Base-by-base conservation (phyloP, 2,329 filamentous ascomycete species). In the Colletotrichum trifolii region DNA sequence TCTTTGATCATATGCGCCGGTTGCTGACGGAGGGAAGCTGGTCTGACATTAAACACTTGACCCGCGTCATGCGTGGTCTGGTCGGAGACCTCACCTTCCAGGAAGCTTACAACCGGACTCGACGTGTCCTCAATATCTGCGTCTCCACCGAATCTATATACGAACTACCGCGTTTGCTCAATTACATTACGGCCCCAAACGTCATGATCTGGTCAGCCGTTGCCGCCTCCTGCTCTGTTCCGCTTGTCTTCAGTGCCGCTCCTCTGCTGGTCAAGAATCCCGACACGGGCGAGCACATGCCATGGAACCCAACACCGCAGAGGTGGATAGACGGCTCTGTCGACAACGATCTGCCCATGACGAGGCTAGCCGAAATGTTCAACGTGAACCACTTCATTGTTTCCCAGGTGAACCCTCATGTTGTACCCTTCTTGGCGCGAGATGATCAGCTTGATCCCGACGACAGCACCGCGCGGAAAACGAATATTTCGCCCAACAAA, bases 341-440 rank as follows among this genome's bases (percentile, higher is more conserved):
- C 25, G 94, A 97, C 74, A 96, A 96, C 65, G 95, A 98, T 75
- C 82, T 98, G 3, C 95, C 95, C 2, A 97, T 97, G 88, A 93
- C 91, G 17, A 88, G 93, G 2, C 83, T 98, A 13, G 89, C 94
- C 1, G 94, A 97, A 73, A 94, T 97, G 91, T 97, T 97, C 82
- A 97, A 97, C 73, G 94, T 97, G 74, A 97, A 97, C 73, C 95
- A 97, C 75, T 97, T 97, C 74, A 97, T 98, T 70, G 95, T 97
- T 15, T 97, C 94, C 0, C 95, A 98, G 75, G 94, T 97, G 54
- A 98, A 98, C 72, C 95, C 95, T 0, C 95, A 98, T 71, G 92
- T 97, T 8, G 88, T 96, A 0, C 93, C 93, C 0, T 97, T 98
- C 72, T 80, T 97, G 13, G 83, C 87, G 13, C 91, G 89, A 69